Percentiles rank a stretch among this genome's conserved stretches.
These are phyloP conservation scores for Acarospora socialis DNA, from an alignment of 2,329 filamentous ascomycete species.

Conservation along the genomic window DNA sequence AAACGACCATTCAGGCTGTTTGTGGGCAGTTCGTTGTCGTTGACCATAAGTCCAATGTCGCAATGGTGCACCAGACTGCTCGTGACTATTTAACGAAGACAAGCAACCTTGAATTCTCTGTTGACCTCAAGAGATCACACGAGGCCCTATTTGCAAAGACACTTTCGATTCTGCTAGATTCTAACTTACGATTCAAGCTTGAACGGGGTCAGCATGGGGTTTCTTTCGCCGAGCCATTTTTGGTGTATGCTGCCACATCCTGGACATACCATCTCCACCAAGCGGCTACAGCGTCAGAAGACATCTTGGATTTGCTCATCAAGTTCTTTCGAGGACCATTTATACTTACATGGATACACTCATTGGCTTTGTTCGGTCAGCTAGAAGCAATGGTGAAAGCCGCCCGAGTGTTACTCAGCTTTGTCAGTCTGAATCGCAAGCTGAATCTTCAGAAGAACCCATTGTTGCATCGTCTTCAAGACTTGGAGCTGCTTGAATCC, in stretches of 20 bases:
- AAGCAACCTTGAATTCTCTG: neutral
- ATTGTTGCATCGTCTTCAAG: slow-evolving; percentile 10
- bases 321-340: slow-evolving; percentile 6
- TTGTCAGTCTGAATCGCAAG: slow-evolving; percentile 7
- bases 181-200: neutral
- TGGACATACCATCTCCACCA: slow-evolving; percentile 8
- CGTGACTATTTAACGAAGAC: slow-evolving; percentile 1
- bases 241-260: slow-evolving; percentile 4
- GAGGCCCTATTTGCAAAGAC: neutral
- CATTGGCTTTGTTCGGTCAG: slow-evolving; percentile 12
- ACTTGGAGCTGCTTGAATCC: slow-evolving; percentile 12
- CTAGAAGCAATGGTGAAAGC: slow-evolving; percentile 10
- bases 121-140: neutral
- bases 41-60: neutral
- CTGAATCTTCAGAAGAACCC: slow-evolving; percentile 8
- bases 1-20: neutral
- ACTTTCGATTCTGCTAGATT: neutral
- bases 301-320: neutral
- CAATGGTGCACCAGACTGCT: neutral
- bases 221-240: slow-evolving; percentile 3
- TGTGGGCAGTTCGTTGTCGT: neutral
- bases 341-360: slow-evolving; percentile 18
- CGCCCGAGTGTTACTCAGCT: slow-evolving; percentile 8
- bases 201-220: no score
- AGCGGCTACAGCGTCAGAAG: neutral